Base-by-base conservation (phyloP, 2,329 filamentous ascomycete species). In the Diaporthe sp. region DNA sequence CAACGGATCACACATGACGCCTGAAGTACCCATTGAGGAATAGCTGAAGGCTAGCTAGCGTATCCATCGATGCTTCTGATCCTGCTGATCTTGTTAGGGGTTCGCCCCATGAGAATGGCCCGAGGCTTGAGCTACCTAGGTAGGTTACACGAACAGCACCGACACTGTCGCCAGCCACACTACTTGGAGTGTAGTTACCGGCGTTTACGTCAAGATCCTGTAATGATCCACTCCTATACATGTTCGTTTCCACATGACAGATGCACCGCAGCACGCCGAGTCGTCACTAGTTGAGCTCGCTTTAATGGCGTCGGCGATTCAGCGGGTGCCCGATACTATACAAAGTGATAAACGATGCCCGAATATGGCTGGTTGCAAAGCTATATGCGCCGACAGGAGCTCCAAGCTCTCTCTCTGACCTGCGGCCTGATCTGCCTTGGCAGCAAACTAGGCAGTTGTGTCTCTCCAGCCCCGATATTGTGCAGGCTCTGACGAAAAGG, bases 401-500 rank as follows among this genome's bases (percentile, higher is more conserved):
- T 15, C 42, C 13, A 12, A 25, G 12, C 10, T 15, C 37, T 7
- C 42, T 65, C 25, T 46, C 60, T n/a, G 5, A 13, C 4, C 19
- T 22, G 42, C 19, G 17, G 28, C 28, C 61, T 49, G 28, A 22
- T 46, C 60, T 61, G 57, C 25, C 60, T 65, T 39, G 28, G 44
- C 31, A 39, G 22, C 22, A 53, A 53, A 22, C 31, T 39, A 53
- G 31, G 8, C 49, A 28, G 19, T 44, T 34, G 9, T n/a, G 22
- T 19, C 25, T 19, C 58, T 25, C 46, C 46, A 39, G 31, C 65
- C 46, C 65, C 65, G 65, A 51, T 13, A 28, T 39, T 17, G 25
- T 55, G 25, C 65, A 70, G 65, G 31, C 65, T 55, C 49, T 28
- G 37, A 51, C 65, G n/a, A 53, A 55, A 42, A 13, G 25, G 5